A percentile compares a stretch with the other conserved stretches of the same genome.
phyloP scores from a whole-genome alignment of 1,139 yeast genomes.

The Entelexis sorbosivorans region DNA sequence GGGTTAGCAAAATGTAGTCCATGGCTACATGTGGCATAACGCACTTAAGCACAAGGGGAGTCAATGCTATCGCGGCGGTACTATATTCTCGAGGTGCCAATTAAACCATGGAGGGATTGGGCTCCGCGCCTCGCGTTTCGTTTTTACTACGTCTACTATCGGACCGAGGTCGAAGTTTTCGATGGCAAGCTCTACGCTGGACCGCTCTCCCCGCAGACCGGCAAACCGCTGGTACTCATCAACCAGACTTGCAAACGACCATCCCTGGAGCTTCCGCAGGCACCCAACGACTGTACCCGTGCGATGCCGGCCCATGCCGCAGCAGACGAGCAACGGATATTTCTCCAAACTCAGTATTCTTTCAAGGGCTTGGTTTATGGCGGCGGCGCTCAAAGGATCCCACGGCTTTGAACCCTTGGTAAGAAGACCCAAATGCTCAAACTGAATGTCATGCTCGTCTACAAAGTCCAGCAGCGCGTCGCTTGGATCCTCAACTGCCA shows the following conservation, averaged over 20 bases:
- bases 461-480: slow-evolving; percentile 79
- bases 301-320: slow-evolving; percentile 96
- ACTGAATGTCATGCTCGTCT: slow-evolving; percentile 52
- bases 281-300: slow-evolving; percentile 96
- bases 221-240: slow-evolving; percentile 92
- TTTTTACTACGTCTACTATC: slow-evolving; percentile 25
- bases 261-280: slow-evolving; percentile 76
- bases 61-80: background rate
- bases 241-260: slow-evolving; percentile 89
- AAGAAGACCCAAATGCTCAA: slow-evolving; percentile 47
- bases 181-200: slow-evolving; percentile 76
- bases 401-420: slow-evolving; percentile 77
- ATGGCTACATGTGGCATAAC: too few relatives aligned
- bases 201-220: slow-evolving; percentile 85
- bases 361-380: slow-evolving; percentile 68
- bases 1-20: too few relatives aligned
- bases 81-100: slow-evolving; percentile 2
- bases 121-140: background rate
- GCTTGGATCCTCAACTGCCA: slow-evolving; percentile 90
- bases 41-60: background rate
- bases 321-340: slow-evolving; percentile 80
- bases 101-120: slow-evolving; percentile 18
- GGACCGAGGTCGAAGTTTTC: slow-evolving; percentile 70
- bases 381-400: slow-evolving; percentile 86
- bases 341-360: slow-evolving; percentile 58